Evolutionary conservation across 192 early-diverging fungal species (phyloP).

Genomic region (Umbelopsis ramanniana): DNA sequence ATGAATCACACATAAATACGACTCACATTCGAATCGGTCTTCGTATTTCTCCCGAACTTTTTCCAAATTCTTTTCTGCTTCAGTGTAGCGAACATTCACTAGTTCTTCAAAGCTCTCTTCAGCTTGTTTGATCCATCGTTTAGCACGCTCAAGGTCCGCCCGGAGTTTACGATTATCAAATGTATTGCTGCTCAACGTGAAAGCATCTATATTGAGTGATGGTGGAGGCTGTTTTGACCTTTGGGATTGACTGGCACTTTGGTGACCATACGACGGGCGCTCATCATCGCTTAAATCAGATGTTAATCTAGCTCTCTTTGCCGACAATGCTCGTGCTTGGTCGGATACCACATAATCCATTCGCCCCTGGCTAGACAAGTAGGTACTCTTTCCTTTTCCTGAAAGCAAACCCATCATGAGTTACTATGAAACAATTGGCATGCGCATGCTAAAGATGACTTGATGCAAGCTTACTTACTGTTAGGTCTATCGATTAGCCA

Average conservation of each 20-base stretch:
- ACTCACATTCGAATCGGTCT: slow-evolving; percentile 13
- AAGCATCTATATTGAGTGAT: not conserved
- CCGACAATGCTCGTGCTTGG: slow-evolving; percentile 2
- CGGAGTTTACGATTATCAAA: slow-evolving; percentile 3
- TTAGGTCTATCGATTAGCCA: too few species aligned
- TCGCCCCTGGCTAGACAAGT: not conserved
- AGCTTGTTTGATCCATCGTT: slow-evolving; percentile 14
- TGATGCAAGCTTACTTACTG: too few species aligned
- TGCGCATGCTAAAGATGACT: not conserved
- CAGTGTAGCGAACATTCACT: slow-evolving; percentile 3
- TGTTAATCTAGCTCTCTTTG: slow-evolving; percentile 4
- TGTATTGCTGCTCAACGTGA: not conserved
- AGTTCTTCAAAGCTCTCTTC: slow-evolving; percentile 25
- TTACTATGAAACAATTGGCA: not conserved
- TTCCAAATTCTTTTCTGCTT: slow-evolving; percentile 3
- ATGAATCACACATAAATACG: not conserved
- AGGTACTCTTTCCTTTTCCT: not conserved
- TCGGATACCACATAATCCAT: slow-evolving; percentile 4
- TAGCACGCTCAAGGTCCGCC: slow-evolving; percentile 2
- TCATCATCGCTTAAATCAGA: not conserved
- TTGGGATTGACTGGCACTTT: not conserved
- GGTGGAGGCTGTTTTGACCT: not conserved
- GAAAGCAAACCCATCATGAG: not conserved
- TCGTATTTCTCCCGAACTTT: not conserved
- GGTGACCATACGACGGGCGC: not conserved